phyloP scores from a whole-genome alignment of 1,284 basidiomycete species.

The Microbotryum scabiosae region DNA sequence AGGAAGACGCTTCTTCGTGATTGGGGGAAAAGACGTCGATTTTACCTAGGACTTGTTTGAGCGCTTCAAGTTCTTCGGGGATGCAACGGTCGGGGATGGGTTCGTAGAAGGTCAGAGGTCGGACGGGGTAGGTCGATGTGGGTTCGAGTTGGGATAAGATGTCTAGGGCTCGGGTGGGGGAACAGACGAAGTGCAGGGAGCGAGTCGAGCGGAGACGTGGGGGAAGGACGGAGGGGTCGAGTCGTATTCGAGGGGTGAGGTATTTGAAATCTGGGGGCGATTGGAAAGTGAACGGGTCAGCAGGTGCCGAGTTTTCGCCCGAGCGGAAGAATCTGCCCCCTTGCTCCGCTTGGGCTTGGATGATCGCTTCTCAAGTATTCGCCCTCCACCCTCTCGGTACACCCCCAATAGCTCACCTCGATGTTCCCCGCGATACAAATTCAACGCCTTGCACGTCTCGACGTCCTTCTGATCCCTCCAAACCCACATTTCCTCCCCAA shows the following conservation, averaged over 20 bases:
- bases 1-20: conserved; percentile 43
- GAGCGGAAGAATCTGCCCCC: too few relatives aligned
- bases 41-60: conserved; percentile 53
- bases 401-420: conserved; percentile 49
- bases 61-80: conserved; percentile 63
- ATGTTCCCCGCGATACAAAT: conserved; percentile 63
- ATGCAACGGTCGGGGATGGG: conserved; percentile 54
- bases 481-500: conserved; percentile 62
- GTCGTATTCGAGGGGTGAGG: conserved; percentile 59
- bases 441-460: conserved; percentile 65
- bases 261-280: conserved; percentile 61
- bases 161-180: conserved; percentile 57
- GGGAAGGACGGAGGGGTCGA: conserved; percentile 27
- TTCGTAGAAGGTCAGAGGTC: conserved; percentile 24
- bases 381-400: not conserved
- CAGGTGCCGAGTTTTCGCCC: too few relatives aligned
- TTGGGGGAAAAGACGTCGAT: conserved; percentile 47
- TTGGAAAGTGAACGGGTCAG: too few relatives aligned
- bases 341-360: too few relatives aligned
- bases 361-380: too few relatives aligned
- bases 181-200: conserved; percentile 78
- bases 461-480: conserved; percentile 52
- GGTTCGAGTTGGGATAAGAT: conserved; percentile 46
- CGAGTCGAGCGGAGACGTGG: conserved; percentile 42
- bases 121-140: conserved; percentile 43